phyloP scores from a whole-genome alignment of 2,329 filamentous ascomycete genomes.

The Epichloe sp. region DNA sequence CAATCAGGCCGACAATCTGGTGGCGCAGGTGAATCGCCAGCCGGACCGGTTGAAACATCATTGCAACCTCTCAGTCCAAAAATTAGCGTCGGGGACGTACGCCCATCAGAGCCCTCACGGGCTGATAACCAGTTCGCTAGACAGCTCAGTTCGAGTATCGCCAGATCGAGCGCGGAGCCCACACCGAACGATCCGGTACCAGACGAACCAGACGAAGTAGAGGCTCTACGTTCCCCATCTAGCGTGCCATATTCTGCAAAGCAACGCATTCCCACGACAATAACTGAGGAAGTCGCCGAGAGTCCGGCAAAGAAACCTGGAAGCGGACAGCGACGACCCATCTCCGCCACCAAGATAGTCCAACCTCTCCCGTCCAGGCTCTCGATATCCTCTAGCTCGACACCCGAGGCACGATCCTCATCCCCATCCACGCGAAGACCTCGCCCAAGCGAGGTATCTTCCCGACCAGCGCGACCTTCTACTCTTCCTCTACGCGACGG shows the following conservation, averaged over 20 bases:
- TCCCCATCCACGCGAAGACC: slow-evolving; percentile 33
- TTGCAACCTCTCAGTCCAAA: not conserved
- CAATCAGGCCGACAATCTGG: not conserved
- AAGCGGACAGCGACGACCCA: slow-evolving; percentile 34
- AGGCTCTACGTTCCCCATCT: slow-evolving; percentile 6
- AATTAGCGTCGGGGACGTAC: not conserved
- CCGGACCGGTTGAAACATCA: not conserved
- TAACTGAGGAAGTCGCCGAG: slow-evolving; percentile 20
- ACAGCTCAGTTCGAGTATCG: slow-evolving; percentile 6
- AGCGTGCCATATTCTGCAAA: slow-evolving; percentile 5
- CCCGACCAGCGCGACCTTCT: not conserved
- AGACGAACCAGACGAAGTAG: slow-evolving; percentile 1
- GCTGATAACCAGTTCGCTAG: not conserved
- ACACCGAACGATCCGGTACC: not conserved
- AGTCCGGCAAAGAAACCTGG: slow-evolving; percentile 42
- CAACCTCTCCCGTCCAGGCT: not conserved
- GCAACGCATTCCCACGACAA: slow-evolving; percentile 5
- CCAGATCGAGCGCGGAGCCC: slow-evolving; percentile 1
- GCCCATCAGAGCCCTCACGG: not conserved
- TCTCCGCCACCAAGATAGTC: slow-evolving; percentile 17
- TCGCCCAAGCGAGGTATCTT: slow-evolving; percentile 19
- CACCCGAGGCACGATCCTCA: slow-evolving; percentile 13
- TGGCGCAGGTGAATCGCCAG: not conserved
- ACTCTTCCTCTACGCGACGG: not conserved
- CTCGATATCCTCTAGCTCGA: not conserved